Evolutionary conservation across 1,284 basidiomycete genomes (phyloP).

Genomic region (Heimioporus retisporus): DNA sequence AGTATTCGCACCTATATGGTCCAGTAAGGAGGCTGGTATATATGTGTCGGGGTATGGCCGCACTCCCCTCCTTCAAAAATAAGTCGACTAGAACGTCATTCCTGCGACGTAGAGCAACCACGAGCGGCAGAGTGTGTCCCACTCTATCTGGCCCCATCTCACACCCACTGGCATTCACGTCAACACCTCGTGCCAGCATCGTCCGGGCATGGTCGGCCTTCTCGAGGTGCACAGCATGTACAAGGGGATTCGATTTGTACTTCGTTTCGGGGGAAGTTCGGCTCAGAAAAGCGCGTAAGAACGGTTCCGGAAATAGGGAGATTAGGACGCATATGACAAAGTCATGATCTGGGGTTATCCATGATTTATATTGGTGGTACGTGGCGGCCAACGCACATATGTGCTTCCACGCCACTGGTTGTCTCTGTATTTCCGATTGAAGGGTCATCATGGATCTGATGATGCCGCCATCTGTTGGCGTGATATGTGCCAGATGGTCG

Average conservation of each 20-base stretch:
- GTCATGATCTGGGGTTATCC: slow-evolving; percentile 13
- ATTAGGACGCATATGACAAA: slow-evolving; percentile 15
- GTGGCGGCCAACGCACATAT: slow-evolving; percentile 3
- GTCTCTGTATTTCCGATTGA: not conserved
- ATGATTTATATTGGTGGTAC: not conserved
- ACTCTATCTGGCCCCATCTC: not conserved
- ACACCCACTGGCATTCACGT: slow-evolving; percentile 9
- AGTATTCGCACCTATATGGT: not conserved
- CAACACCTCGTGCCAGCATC: not conserved
- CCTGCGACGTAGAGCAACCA: not conserved
- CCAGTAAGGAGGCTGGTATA: too few relatives aligned
- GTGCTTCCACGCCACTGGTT: slow-evolving; percentile 9
- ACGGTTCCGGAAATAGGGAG: slow-evolving; percentile 1
- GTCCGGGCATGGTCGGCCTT: slow-evolving; percentile 12
- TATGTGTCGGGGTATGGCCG: not conserved
- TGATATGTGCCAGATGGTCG: slow-evolving; percentile 12
- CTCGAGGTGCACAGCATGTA: slow-evolving; percentile 11
- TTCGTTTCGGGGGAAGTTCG: not conserved
- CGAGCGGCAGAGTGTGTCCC: not conserved
- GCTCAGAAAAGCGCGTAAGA: slow-evolving; percentile 8
- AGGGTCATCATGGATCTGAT: slow-evolving; percentile 2
- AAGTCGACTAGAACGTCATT: not conserved
- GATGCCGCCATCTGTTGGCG: not conserved
- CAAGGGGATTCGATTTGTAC: slow-evolving; percentile 8
- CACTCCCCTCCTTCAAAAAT: not conserved